Percentiles rank a stretch among this genome's conserved stretches.
Evolutionary conservation across 1,284 basidiomycete species (phyloP).

Genomic region (Microbotryum silenes-acaulis): DNA sequence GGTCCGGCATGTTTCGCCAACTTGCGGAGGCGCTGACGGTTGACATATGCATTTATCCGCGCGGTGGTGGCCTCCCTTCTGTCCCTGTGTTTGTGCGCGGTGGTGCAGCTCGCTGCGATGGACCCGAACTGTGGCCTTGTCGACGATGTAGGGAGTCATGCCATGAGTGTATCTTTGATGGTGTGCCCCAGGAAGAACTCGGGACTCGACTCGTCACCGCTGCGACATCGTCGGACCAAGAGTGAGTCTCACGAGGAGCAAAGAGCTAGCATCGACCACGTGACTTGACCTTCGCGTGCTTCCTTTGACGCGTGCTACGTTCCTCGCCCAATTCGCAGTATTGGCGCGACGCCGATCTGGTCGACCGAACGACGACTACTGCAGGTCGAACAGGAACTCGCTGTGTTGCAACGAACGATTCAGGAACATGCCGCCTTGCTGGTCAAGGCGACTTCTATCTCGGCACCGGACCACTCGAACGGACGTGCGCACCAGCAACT

Average conservation of each 20-base stretch:
- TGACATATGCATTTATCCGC: too few species aligned
- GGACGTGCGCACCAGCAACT: background rate
- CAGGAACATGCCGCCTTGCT: slow-evolving; percentile 4
- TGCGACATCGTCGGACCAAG: background rate
- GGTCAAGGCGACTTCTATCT: background rate
- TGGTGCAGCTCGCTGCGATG: slow-evolving; percentile 22
- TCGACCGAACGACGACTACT: slow-evolving; percentile 3
- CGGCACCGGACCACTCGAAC: background rate
- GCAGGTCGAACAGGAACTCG: slow-evolving; percentile 4
- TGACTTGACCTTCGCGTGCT: background rate
- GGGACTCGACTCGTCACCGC: background rate
- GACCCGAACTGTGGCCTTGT: slow-evolving; percentile 22
- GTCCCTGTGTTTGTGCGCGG: too few species aligned
- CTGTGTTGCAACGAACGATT: background rate
- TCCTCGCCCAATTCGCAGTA: background rate
- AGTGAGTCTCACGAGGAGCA: background rate
- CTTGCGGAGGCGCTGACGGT: too few species aligned
- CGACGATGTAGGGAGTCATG: slow-evolving; percentile 19
- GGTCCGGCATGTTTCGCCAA: too few species aligned
- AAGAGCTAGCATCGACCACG: background rate
- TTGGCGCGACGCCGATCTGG: background rate
- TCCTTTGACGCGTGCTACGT: background rate
- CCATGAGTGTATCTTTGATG: slow-evolving; percentile 25
- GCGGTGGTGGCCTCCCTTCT: too few species aligned
- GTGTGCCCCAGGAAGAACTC: slow-evolving; percentile 12